Base-by-base conservation (phyloP, 495 filamentous ascomycete species). In the Aspergillus affinis region DNA sequence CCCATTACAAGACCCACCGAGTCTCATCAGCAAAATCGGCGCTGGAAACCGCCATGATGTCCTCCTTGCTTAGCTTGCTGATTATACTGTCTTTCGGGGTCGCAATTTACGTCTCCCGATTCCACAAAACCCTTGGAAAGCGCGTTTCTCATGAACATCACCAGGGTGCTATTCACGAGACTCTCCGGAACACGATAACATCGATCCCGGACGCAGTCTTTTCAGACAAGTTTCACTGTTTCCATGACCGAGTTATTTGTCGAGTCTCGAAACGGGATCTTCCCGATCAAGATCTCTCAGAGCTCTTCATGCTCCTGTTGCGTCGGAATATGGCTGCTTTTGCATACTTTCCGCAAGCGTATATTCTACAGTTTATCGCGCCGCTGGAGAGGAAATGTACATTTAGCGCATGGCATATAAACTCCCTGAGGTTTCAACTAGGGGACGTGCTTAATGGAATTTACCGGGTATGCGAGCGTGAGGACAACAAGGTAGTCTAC, bases 301-400 rank as follows among this genome's bases (percentile, higher is more conserved):
- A 62, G 4, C 61, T 76, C 6, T 64, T 78, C 41, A 70, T 61
- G 15, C 57, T 61, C 8, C 65, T 75, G 6, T 56, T 73, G 4
- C 73, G 72, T 10, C 71, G 69, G 57, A 78, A 75, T 27, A 75
- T 78, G 73, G 65, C 51, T 0, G 61, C 60, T 0, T 76, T 78
- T 23, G 53, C 70, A 19, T 67, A 60, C 13, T 69, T 70, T 20
- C 74, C 72, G 10, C 69, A 74, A 50, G 69, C 70, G 0, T 61
- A 65, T n/a, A 61, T 73, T 21, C 52, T 74, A 0, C 57, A 61
- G 10, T 10, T 71, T n/a, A 36, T 59, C 2, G 60, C 55, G 19
- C 6, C 57, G 13, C 3, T 41, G 13, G 58, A 23, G 26, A 44
- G 21, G n/a, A 54, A 49, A 18, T 10, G 20, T 3, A 74, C 66